Conservation (phyloP, 768 basidiomycete species). For the Flagelloscypha sp. region DNA sequence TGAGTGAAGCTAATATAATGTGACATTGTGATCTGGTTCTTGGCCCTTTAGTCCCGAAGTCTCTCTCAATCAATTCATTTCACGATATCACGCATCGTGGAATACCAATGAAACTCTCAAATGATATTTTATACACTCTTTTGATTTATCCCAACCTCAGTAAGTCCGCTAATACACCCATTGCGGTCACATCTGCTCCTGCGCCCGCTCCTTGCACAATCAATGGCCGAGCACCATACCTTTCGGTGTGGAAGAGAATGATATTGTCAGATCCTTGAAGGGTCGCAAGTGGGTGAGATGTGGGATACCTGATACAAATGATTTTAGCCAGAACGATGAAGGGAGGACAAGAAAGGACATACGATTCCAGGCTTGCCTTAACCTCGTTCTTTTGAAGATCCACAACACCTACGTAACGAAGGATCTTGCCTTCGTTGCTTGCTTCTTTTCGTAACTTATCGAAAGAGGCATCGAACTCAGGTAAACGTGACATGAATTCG, state of each 20-base stretch:
- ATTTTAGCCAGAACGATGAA: constrained; percentile 3
- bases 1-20: too few relatives aligned
- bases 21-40: too few relatives aligned
- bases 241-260: constrained; percentile 91
- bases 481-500: constrained; percentile 73
- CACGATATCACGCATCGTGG: too few relatives aligned
- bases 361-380: constrained; percentile 88
- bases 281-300: constrained; percentile 89
- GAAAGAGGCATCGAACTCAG: constrained; percentile 77
- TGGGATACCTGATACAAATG: constrained; percentile 60
- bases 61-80: too few relatives aligned
- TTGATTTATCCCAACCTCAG: too few relatives aligned
- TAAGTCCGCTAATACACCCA: constrained; percentile 91
- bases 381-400: constrained; percentile 67
- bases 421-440: constrained; percentile 68
- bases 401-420: constrained; percentile 91
- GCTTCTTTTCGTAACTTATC: constrained; percentile 72
- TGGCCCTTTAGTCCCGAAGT: too few relatives aligned
- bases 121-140: too few relatives aligned
- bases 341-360: constrained; percentile 19
- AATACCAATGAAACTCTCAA: too few relatives aligned
- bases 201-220: constrained; percentile 96
- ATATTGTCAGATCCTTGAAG: constrained; percentile 97
- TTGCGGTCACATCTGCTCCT: constrained; percentile 96
- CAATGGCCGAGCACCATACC: constrained; percentile 82